Conservation (phyloP, 1,284 basidiomycete species). For the Kwoniella shivajii region DNA sequence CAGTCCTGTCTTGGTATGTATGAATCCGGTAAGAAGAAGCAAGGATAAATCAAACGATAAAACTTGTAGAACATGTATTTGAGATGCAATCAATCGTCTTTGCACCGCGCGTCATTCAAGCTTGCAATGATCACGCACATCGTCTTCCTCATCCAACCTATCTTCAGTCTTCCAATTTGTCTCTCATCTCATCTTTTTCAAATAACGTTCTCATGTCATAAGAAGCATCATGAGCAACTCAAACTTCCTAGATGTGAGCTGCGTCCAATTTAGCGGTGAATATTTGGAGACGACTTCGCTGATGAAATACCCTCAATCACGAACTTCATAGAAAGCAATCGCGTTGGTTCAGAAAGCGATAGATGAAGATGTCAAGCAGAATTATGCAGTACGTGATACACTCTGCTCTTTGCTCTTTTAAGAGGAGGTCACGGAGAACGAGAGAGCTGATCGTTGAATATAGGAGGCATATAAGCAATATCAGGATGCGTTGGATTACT, state of each 20-base stretch:
- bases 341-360: slow-evolving; percentile 94
- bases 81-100: no score
- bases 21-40: no score
- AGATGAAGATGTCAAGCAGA: slow-evolving; percentile 90
- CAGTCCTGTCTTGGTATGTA: no score
- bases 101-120: no score
- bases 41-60: no score
- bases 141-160: neutral
- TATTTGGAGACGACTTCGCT: no score
- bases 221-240: slow-evolving; percentile 55
- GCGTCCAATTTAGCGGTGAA: no score
- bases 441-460: slow-evolving; percentile 8
- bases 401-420: no score
- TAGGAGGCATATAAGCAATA: slow-evolving; percentile 90
- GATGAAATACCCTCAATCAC: no score
- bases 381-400: slow-evolving; percentile 63
- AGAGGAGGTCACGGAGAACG: neutral
- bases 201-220: no score
- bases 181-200: neutral
- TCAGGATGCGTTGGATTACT: slow-evolving; percentile 95
- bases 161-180: neutral
- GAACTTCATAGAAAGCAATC: slow-evolving; percentile 91
- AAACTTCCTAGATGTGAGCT: slow-evolving; percentile 59
- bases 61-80: no score
- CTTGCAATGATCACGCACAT: neutral